Evolutionary conservation across 371 early-diverging fungal genomes (phyloP).

Genomic region (Lichtheimia hyalospora): DNA sequence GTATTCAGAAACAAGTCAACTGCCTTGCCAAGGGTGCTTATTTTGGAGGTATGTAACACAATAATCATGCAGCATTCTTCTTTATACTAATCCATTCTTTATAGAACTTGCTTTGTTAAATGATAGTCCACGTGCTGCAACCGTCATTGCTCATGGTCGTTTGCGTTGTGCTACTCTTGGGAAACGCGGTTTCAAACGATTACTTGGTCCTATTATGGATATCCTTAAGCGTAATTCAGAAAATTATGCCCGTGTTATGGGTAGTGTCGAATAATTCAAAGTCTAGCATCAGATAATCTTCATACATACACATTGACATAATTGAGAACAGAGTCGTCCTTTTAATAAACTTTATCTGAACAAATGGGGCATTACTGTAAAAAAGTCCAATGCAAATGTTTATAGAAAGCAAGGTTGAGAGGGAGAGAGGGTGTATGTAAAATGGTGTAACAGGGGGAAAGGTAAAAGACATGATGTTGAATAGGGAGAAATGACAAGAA

Average conservation of each 20-base stretch:
- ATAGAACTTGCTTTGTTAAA: slow-evolving; percentile 88
- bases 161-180: slow-evolving; percentile 91
- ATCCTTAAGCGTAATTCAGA: slow-evolving; percentile 88
- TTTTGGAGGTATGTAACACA: slow-evolving; percentile 75
- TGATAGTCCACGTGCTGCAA: slow-evolving; percentile 90
- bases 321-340: no score
- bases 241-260: slow-evolving; percentile 62
- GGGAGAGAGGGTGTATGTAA: background rate
- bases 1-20: slow-evolving; percentile 61
- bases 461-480: background rate
- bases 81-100: background rate
- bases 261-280: slow-evolving; percentile 1
- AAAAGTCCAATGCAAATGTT: no score
- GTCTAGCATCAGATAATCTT: no score
- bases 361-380: no score
- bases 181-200: slow-evolving; percentile 88
- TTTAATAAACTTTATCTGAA: no score
- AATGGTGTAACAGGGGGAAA: background rate
- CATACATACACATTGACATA: background rate
- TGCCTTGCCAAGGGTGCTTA: slow-evolving; percentile 81
- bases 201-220: slow-evolving; percentile 92
- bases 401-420: no score
- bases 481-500: no score
- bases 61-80: background rate
- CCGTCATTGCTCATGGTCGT: slow-evolving; percentile 83